These are phyloP conservation scores for Cercospora citrullina DNA, from an alignment of 2,329 filamentous ascomycete species.

Conservation along the genomic window DNA sequence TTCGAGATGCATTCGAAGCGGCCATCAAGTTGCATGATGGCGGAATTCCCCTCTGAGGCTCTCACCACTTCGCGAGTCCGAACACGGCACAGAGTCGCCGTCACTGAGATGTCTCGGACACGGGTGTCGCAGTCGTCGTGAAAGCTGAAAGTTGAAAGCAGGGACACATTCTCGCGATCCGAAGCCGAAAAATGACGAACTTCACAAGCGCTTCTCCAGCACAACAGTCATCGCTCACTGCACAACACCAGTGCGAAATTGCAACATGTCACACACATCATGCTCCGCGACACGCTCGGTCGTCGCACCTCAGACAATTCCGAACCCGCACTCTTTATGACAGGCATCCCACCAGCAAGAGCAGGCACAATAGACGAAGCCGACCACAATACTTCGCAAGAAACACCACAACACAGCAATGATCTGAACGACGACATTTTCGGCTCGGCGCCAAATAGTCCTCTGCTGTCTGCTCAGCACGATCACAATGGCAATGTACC, in stretches of 20 bases:
- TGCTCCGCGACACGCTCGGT: constrained; percentile 36
- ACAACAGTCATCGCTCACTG: background rate
- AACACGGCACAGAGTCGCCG: background rate
- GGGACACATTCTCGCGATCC: background rate
- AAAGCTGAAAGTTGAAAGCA: background rate
- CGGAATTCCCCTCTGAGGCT: background rate
- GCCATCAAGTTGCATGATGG: background rate
- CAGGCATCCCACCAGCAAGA: constrained; percentile 13
- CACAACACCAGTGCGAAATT: background rate
- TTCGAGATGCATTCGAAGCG: background rate
- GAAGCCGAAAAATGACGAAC: constrained; percentile 10
- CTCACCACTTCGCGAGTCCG: background rate
- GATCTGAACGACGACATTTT: constrained; percentile 50
- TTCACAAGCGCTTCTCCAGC: background rate
- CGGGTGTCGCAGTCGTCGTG: background rate
- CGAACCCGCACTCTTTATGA: constrained; percentile 28
- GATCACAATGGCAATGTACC: background rate
- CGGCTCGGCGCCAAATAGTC: constrained; percentile 46
- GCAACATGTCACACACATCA: constrained; percentile 12
- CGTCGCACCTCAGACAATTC: constrained; percentile 18
- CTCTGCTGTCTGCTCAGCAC: constrained; percentile 25
- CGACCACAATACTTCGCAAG: background rate
- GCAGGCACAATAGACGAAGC: background rate
- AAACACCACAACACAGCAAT: constrained; percentile 9
- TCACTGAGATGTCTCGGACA: no score